Evolutionary conservation across 2,329 filamentous ascomycete species (phyloP), one percentile per base, ranked within the genome.

Genomic region (Westerdykella ornata): DNA sequence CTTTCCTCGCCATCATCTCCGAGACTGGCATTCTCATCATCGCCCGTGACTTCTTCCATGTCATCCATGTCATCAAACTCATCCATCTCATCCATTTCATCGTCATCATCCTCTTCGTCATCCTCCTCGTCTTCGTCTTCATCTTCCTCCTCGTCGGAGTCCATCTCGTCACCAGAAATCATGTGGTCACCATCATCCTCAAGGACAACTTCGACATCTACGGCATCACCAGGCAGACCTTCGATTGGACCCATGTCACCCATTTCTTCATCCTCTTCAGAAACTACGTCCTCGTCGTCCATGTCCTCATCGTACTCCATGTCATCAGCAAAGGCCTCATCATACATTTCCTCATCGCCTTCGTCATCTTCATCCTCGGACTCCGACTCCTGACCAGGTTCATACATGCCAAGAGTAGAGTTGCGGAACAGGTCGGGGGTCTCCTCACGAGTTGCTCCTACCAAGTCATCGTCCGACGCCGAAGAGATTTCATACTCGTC

Each of bases 361-460:
- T 72, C 68, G 35, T 71, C 82, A 43, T 85, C 80, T 44, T 82
- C 83, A 13, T 76, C 77, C 12, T 81, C 82, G 22, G 87, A 85
- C 26, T 85, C 88, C 37, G 87, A 88, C 48, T 90, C 87, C 43
- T 84, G 80, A 37, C 82, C 80, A 50, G 85, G 83, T 63, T 97
- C 92, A 39, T 96, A 82, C 81, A 97, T 94, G 37, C 92, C 90
- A 16, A 98, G 73, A 1, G 94, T 88, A 2, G 92, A 97, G 65
- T 97, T 95, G 39, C 94, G 85, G 71, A 96, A 97, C 15, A 98
- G 76, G 68, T 98, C 92, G 20, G 94, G 92, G 4, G 94, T 98
- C 63, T 97, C 92, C 42, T 71, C 69, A 28, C 66, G 64, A 17
- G 87, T 83, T 46, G 89, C 85, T 15, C 88, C 85, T 30, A 88